Evolutionary conservation across 345 rosid species (phyloP).

Genomic region (Gossypium bickii): DNA sequence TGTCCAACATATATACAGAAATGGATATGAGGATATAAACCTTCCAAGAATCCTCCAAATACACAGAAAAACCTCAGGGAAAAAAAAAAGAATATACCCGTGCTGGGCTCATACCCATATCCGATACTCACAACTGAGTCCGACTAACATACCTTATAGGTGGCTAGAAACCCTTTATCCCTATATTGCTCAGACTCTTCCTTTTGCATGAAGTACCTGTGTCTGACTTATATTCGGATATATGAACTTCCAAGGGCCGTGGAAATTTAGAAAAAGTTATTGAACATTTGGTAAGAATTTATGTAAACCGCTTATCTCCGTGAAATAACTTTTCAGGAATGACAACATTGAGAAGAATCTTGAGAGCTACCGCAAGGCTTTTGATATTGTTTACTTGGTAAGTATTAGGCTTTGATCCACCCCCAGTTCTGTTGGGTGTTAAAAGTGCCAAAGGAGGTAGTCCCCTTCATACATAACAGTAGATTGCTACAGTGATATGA

Average conservation of each 20-base stretch:
- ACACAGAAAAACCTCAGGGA: neutral
- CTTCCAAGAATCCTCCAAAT: neutral
- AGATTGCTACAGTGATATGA: neutral
- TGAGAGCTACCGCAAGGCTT: constrained; percentile 56
- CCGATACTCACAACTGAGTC: neutral
- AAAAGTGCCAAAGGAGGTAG: neutral
- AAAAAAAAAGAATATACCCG: neutral
- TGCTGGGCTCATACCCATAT: neutral
- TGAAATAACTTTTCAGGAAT: constrained; percentile 45
- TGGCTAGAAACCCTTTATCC: neutral
- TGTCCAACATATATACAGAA: neutral
- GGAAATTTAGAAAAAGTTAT: neutral
- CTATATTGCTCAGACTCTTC: neutral
- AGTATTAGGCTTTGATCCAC: constrained; percentile 22
- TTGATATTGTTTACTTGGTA: constrained; percentile 73
- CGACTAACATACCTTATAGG: neutral
- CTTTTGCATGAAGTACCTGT: neutral
- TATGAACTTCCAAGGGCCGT: neutral
- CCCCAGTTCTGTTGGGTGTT: neutral
- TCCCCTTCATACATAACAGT: neutral
- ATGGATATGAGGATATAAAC: neutral
- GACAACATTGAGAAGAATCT: constrained; percentile 59
- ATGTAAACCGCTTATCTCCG: constrained; percentile 4
- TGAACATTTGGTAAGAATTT: constrained; percentile 3
- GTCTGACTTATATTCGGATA: neutral